These are phyloP conservation scores for Fusarium tuaranense DNA, from an alignment of 2,329 filamentous ascomycete genomes.

Conservation along the genomic window DNA sequence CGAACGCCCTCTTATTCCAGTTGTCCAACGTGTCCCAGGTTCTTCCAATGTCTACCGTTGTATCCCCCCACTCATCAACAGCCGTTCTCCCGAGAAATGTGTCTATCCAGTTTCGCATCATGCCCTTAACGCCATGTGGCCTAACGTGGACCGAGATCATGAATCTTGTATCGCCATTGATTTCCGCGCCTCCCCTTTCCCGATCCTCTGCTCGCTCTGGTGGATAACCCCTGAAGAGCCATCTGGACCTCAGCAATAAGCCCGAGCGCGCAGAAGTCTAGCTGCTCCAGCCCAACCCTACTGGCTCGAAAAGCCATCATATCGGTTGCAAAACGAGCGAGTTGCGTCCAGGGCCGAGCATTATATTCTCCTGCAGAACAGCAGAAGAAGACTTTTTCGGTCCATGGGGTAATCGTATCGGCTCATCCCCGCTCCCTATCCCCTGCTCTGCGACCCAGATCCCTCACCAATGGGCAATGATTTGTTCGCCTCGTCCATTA, in stretches of 20 bases:
- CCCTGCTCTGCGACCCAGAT: background rate
- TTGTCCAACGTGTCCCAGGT: background rate
- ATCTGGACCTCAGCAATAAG: background rate
- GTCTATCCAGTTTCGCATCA: background rate
- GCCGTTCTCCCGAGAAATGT: background rate
- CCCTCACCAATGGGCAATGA: conserved; percentile 5
- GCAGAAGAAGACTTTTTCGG: background rate
- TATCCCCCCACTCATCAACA: background rate
- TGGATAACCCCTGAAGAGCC: background rate
- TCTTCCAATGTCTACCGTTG: background rate
- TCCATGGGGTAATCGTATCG: background rate
- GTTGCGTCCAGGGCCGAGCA: background rate
- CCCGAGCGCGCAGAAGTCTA: background rate
- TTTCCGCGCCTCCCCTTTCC: background rate
- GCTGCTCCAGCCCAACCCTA: background rate
- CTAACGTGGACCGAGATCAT: background rate
- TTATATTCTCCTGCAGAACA: background rate
- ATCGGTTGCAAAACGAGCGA: background rate
- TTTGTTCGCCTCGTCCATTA: conserved; percentile 41
- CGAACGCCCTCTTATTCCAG: conserved; percentile 2
- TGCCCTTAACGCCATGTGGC: conserved; percentile 1
- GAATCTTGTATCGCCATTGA: background rate
- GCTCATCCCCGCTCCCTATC: background rate
- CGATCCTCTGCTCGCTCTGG: background rate
- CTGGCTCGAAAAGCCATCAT: background rate